A percentile compares a stretch with the other conserved stretches of the same genome.
These are phyloP conservation scores for Diplodia mutila DNA, from an alignment of 2,329 filamentous ascomycete genomes.

Conservation along the genomic window DNA sequence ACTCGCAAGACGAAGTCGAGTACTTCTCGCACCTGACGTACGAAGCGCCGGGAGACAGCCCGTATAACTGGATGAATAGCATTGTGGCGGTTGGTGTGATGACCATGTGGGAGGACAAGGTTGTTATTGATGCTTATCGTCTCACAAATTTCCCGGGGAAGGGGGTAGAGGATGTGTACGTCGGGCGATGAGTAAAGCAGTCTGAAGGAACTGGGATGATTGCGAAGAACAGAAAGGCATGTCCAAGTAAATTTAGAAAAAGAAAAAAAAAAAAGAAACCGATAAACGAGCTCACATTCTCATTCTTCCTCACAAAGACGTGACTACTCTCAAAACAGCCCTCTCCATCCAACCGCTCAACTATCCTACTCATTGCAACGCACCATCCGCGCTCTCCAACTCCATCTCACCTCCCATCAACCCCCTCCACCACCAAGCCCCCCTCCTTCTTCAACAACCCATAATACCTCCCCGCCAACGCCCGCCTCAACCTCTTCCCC, in stretches of 20 bases:
- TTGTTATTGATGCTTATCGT: neutral
- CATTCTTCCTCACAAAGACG: too few relatives aligned
- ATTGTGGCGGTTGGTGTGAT: neutral
- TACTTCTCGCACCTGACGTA: neutral
- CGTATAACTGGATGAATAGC: neutral
- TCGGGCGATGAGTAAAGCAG: neutral
- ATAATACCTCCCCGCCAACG: neutral
- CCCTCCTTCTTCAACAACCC: neutral
- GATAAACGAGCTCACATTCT: too few relatives aligned
- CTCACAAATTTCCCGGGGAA: neutral
- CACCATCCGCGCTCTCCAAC: neutral
- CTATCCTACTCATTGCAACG: too few relatives aligned
- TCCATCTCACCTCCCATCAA: neutral
- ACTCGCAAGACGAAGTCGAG: neutral
- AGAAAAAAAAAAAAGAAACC: too few relatives aligned
- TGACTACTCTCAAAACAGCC: too few relatives aligned
- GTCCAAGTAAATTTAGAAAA: too few relatives aligned
- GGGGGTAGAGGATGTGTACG: neutral
- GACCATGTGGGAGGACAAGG: neutral
- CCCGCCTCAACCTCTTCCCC: neutral
- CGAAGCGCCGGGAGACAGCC: neutral
- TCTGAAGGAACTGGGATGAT: too few relatives aligned
- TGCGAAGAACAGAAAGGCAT: too few relatives aligned
- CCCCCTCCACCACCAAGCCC: neutral
- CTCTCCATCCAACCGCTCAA: too few relatives aligned